Conservation (phyloP, 2,329 filamentous ascomycete genomes). For the Colletotrichum chlorophyti region DNA sequence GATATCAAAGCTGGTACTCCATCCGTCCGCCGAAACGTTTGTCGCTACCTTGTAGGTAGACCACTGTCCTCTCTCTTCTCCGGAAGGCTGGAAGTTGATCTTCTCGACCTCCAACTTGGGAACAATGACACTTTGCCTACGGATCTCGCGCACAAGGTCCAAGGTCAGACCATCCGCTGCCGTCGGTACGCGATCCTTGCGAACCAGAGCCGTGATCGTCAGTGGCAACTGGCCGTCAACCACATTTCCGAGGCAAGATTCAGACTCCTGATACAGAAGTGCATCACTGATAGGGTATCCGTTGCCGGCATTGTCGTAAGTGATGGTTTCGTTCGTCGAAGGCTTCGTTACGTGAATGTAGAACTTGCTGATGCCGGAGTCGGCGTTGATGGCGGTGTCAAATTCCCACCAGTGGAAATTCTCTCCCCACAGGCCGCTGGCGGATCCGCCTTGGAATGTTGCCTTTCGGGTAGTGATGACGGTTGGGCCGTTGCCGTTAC, state of each 20-base stretch:
- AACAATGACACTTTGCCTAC: constrained; percentile 23
- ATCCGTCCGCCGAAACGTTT: not conserved
- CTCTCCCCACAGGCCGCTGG: constrained; percentile 28
- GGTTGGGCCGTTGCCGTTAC: constrained; percentile 22
- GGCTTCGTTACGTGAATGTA: constrained; percentile 28
- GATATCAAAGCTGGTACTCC: constrained; percentile 26
- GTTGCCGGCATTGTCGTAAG: constrained; percentile 30
- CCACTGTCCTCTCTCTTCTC: constrained; percentile 15
- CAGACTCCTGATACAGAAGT: constrained; percentile 28
- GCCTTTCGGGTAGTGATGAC: constrained; percentile 16
- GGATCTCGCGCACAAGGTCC: constrained; percentile 15
- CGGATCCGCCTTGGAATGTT: constrained; percentile 29
- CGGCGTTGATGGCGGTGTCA: constrained; percentile 26
- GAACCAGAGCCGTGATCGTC: constrained; percentile 8
- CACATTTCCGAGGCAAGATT: constrained; percentile 25
- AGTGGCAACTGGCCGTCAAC: constrained; percentile 6
- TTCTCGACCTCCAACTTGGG: constrained; percentile 15
- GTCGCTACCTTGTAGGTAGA: constrained; percentile 10
- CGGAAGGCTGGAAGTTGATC: constrained; percentile 11
- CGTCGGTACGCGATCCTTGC: constrained; percentile 6
- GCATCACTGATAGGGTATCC: constrained; percentile 31
- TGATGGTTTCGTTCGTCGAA: constrained; percentile 29
- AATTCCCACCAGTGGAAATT: constrained; percentile 33
- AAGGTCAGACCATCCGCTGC: constrained; percentile 11
- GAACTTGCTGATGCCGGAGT: constrained; percentile 34